Base-by-base conservation (phyloP, 2,329 filamentous ascomycete species). In the Beauveria caledonica region DNA sequence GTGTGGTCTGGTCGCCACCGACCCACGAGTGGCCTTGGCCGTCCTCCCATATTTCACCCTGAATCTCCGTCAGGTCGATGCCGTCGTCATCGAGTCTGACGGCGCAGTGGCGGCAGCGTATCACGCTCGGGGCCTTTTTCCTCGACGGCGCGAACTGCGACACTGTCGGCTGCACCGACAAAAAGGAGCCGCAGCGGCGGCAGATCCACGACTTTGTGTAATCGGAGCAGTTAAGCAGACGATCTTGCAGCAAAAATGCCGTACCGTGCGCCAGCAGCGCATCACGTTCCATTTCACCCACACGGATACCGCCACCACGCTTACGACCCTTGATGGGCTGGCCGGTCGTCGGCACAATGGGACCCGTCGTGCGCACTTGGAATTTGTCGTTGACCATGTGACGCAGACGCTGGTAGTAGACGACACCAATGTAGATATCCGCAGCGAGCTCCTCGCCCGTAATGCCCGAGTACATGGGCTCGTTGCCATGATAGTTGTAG, bases 351-450 rank as follows among this genome's bases (percentile, higher is more conserved):
- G 88, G 85, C 60, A 94, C 94, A 48, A 97, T 88, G 1, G 92
- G 92, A 60, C 94, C 94, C 0, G 94, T 97, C 3, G 94, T 97
- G 74, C 94, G 87, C 60, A 97, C 94, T 75, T 99, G 94, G 81
- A 90, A 99, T 77, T 99, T 99, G 76, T 99, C 94, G 83, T 97
- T 97, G 60, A 99, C 94, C 94, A 99, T 99, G 86, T 99, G 94
- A 73, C 94, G 84, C 63, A 99, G 83, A 74, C 94, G 87, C 77
- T 99, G 94, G 80, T 99, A 99, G 81, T 97, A 97, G 63, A 99
- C 94, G 11, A 97, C 87, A 51, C 94, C 94, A 62, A 97, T 85
- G 77, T 96, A 99, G 70, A 99, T 97, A 72, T 99, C 94, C 7
- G 92, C 93, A 21, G 87, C 86, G 45, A 99, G 86, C 74, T 97